A percentile compares a stretch with the other conserved stretches of the same genome.
Conservation (phyloP, 352 stramenopile genomes). For the Pythium biforme region DNA sequence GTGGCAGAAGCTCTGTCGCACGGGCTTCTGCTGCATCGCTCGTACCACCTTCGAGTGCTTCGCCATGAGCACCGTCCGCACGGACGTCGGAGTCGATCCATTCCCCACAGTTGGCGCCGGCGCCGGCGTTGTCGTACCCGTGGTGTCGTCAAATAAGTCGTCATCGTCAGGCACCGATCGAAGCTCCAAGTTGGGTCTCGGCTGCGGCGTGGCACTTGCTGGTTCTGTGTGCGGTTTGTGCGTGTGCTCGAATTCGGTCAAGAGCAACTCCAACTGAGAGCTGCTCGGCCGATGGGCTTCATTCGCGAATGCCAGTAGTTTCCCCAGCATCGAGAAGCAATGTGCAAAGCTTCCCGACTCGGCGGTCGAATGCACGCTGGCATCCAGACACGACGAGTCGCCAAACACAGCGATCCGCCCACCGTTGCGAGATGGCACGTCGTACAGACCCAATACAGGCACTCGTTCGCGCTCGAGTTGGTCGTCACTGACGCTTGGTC, state of each 20-base stretch:
- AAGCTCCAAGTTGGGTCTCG: slow-evolving; percentile 25
- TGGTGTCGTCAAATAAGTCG: background rate
- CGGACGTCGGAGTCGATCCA: slow-evolving; percentile 14
- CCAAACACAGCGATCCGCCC: slow-evolving; percentile 77
- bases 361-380: slow-evolving; percentile 39
- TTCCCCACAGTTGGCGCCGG: slow-evolving; percentile 13
- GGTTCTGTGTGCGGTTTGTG: slow-evolving; percentile 5
- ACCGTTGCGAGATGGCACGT: slow-evolving; percentile 54
- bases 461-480: slow-evolving; percentile 34
- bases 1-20: slow-evolving; percentile 62
- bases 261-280: slow-evolving; percentile 15
- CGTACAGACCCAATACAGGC: slow-evolving; percentile 63
- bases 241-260: slow-evolving; percentile 20
- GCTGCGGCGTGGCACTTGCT: slow-evolving; percentile 11
- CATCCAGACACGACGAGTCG: slow-evolving; percentile 71
- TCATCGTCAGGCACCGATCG: slow-evolving; percentile 9
- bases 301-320: slow-evolving; percentile 59
- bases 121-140: slow-evolving; percentile 3
- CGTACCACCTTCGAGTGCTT: slow-evolving; percentile 70
- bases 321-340: slow-evolving; percentile 64
- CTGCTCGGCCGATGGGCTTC: slow-evolving; percentile 27
- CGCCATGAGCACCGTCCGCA: slow-evolving; percentile 27
- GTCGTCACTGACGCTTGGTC: slow-evolving; percentile 11
- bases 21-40: slow-evolving; percentile 35
- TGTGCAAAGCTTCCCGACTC: slow-evolving; percentile 37